These are phyloP conservation scores for Fusarium sp. DNA, from an alignment of 2,329 filamentous ascomycete species.

Conservation along the genomic window DNA sequence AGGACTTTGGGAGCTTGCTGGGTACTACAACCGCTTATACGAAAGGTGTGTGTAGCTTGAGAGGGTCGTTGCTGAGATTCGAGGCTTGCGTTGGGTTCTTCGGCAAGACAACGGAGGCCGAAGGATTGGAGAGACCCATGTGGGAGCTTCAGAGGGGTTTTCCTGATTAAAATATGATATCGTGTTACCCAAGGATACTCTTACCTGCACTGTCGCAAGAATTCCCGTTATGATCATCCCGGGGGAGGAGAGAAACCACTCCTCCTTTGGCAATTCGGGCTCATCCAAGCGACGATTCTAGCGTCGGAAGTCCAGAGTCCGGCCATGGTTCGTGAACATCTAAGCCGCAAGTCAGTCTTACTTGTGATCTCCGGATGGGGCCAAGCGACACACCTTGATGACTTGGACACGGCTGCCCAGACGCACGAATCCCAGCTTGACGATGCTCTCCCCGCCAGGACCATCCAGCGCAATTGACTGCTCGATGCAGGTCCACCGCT, in stretches of 20 bases:
- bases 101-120: background rate
- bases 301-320: background rate
- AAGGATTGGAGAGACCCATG: background rate
- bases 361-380: fast-evolving
- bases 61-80: background rate
- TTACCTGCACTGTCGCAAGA: background rate
- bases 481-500: background rate
- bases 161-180: background rate
- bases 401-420: too few species aligned
- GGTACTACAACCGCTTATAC: too few species aligned
- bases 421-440: background rate
- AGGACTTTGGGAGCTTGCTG: background rate
- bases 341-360: background rate
- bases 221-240: background rate
- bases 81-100: background rate
- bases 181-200: background rate
- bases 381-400: background rate
- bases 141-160: background rate
- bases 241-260: background rate
- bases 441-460: conserved; percentile 11
- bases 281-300: background rate
- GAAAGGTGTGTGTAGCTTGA: background rate
- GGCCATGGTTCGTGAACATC: background rate
- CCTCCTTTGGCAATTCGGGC: background rate
- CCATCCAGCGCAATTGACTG: conserved; percentile 10